Evolutionary conservation across 2,329 filamentous ascomycete species (phyloP).

Genomic region (Colletotrichum sp.): DNA sequence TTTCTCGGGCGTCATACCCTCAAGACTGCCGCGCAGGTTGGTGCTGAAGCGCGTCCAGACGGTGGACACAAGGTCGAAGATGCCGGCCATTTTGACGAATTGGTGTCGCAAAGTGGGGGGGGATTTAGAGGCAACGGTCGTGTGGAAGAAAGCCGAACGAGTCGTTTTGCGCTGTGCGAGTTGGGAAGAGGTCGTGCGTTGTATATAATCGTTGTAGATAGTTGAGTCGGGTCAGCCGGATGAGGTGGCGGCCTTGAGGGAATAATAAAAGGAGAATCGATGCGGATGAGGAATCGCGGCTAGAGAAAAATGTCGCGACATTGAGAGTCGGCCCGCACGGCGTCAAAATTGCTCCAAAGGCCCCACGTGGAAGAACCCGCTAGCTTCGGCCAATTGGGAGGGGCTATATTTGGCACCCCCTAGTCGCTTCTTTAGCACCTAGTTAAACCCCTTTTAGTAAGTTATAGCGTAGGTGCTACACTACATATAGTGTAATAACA

Average conservation of each 20-base stretch:
- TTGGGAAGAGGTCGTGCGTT: neutral
- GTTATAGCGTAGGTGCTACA: too few relatives aligned
- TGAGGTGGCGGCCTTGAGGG: neutral
- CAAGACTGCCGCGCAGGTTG: conserved; percentile 56
- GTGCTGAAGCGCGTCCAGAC: conserved; percentile 28
- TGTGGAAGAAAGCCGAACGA: neutral
- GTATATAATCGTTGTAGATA: neutral
- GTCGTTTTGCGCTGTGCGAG: neutral
- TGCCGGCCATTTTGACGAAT: neutral
- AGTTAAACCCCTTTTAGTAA: too few relatives aligned
- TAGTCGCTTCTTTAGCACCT: too few relatives aligned
- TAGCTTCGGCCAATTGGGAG: neutral
- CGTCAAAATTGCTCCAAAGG: conserved; percentile 8
- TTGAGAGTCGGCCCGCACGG: neutral
- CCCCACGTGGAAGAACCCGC: conserved; percentile 4
- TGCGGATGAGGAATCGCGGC: neutral
- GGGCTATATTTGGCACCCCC: too few relatives aligned
- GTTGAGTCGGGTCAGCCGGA: neutral
- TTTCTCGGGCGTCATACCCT: conserved; percentile 54
- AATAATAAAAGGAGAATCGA: neutral
- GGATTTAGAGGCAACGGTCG: neutral
- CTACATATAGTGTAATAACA: too few relatives aligned
- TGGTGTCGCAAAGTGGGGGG: neutral
- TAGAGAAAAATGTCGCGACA: conserved; percentile 6
- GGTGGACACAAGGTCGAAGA: conserved; percentile 8